Conservation (phyloP, 1,284 basidiomycete species). For the Mycosarcoma mackinlayi region DNA sequence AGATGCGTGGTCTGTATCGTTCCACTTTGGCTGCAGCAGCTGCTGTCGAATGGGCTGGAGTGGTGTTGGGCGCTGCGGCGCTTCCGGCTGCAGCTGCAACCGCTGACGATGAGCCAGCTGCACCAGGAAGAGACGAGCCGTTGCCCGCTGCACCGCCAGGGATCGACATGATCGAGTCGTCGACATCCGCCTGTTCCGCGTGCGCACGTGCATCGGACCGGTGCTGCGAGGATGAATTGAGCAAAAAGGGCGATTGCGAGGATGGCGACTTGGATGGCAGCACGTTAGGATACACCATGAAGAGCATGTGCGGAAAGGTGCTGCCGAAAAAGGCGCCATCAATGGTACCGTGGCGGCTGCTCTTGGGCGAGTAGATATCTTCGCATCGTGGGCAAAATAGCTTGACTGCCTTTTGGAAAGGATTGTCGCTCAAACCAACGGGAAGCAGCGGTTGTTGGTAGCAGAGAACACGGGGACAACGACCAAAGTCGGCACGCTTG, state of each 20-base stretch:
- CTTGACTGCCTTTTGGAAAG: constrained; percentile 67
- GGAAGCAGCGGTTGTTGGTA: constrained; percentile 65
- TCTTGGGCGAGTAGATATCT: constrained; percentile 67
- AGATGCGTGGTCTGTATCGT: constrained; percentile 64
- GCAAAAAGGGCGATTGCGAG: constrained; percentile 55
- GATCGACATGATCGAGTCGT: constrained; percentile 46
- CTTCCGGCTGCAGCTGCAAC: constrained; percentile 15
- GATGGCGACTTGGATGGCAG: constrained; percentile 70
- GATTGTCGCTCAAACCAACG: constrained; percentile 64
- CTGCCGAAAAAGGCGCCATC: constrained; percentile 68
- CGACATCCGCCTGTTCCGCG: constrained; percentile 72
- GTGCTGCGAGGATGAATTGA: constrained; percentile 34
- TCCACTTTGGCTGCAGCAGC: constrained; percentile 58
- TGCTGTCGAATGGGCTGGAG: constrained; percentile 34
- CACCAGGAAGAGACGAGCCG: constrained; percentile 14
- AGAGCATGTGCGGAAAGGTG: constrained; percentile 68
- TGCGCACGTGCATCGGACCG: constrained; percentile 18
- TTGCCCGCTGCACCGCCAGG: constrained; percentile 22
- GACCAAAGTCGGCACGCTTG: constrained; percentile 66
- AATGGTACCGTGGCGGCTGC: constrained; percentile 65
- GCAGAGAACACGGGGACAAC: constrained; percentile 66
- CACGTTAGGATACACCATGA: constrained; percentile 78
- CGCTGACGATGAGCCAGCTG: constrained; percentile 3
- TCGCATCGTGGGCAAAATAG: constrained; percentile 67
- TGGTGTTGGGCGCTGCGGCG: constrained; percentile 3